Conservation (phyloP, 2,329 filamentous ascomycete genomes). For the Colletotrichum lindemuthianum region DNA sequence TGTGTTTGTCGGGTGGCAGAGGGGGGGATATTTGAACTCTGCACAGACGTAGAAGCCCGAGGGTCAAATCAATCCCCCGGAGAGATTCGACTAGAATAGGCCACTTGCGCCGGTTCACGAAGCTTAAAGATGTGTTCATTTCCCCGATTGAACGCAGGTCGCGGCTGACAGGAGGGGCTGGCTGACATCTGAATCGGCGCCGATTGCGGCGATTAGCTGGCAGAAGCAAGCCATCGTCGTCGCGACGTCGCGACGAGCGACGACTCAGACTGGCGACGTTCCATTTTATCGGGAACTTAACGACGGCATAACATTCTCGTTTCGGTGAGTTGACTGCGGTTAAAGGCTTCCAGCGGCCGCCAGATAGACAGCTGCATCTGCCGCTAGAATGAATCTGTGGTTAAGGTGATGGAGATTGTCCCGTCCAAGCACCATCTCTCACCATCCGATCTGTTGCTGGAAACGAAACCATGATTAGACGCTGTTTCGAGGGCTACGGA, state of each 20-base stretch:
- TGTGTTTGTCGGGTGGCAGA: background rate
- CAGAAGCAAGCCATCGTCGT: too few species aligned
- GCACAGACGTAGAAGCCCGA: background rate
- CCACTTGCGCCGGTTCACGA: background rate
- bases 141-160: too few species aligned
- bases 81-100: background rate
- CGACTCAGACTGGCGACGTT: too few species aligned
- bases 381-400: background rate
- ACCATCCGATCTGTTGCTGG: conserved; percentile 9
- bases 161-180: too few species aligned
- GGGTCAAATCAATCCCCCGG: background rate
- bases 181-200: too few species aligned
- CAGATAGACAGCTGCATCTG: background rate
- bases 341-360: background rate
- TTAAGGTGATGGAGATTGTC: background rate
- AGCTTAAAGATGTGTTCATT: too few species aligned
- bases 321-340: background rate
- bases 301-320: background rate
- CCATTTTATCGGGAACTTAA: too few species aligned
- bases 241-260: too few species aligned
- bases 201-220: too few species aligned
- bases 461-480: conserved; percentile 18
- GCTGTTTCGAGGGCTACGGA: conserved; percentile 16
- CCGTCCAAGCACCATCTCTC: conserved; percentile 8
- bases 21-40: conserved; percentile 14